Conservation (phyloP, 2,329 filamentous ascomycete genomes). For the Venturia aucupariae region DNA sequence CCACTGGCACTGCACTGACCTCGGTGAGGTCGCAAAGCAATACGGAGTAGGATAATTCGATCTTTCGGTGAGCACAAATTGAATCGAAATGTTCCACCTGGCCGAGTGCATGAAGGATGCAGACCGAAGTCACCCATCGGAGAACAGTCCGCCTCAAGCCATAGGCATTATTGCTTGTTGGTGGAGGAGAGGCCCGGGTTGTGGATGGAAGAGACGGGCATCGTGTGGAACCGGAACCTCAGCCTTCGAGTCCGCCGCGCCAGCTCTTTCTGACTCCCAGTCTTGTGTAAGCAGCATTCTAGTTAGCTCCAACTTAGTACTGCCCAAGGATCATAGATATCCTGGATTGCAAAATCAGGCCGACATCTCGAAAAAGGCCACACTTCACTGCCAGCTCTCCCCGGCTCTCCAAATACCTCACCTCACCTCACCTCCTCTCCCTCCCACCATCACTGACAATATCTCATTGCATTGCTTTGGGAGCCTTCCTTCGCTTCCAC, state of each 20-base stretch:
- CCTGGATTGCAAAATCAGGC: not conserved
- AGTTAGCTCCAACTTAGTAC: not conserved
- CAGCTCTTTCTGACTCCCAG: not conserved
- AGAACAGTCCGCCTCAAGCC: not conserved
- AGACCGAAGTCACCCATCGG: not conserved
- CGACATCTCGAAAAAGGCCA: not conserved
- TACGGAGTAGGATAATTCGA: not conserved
- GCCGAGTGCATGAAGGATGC: not conserved
- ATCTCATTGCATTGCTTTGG: not conserved
- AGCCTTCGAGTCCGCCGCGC: not conserved
- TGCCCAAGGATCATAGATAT: not conserved
- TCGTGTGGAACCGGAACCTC: not conserved
- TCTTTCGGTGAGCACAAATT: not conserved
- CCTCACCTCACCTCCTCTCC: not conserved
- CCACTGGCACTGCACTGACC: too few species aligned
- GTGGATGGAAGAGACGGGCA: not conserved
- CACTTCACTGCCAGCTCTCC: not conserved
- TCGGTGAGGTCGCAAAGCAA: not conserved
- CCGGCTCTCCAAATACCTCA: not conserved
- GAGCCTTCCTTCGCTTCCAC: not conserved
- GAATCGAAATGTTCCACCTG: not conserved
- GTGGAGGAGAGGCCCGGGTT: not conserved
- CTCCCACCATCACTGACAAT: not conserved
- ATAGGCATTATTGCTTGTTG: not conserved
- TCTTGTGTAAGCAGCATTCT: not conserved